These are phyloP conservation scores for Psidium friedrichsthalianum DNA, from an alignment of 345 rosid species.

Conservation along the genomic window DNA sequence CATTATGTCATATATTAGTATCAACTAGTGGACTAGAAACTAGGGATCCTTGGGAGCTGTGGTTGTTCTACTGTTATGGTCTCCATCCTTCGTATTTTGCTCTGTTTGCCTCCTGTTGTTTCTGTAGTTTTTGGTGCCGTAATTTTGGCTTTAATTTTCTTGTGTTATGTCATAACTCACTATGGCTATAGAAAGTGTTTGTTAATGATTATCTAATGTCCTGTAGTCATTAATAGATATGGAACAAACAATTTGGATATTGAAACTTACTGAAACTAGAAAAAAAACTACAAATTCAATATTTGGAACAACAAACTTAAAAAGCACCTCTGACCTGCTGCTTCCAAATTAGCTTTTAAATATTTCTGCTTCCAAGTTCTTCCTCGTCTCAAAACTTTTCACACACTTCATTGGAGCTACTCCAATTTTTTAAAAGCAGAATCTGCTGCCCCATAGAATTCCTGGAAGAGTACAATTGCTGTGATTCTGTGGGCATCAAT, in stretches of 20 bases:
- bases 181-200: not conserved
- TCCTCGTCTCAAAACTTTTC: not conserved
- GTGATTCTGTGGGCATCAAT: not conserved
- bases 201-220: not conserved
- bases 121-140: not conserved
- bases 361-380: not conserved
- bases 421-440: not conserved
- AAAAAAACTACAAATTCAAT: not conserved
- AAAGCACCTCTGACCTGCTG: not conserved
- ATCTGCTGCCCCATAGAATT: not conserved
- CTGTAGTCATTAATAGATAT: not conserved
- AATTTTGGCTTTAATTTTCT: not conserved
- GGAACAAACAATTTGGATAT: not conserved
- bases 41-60: not conserved
- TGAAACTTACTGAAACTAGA: not conserved
- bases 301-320: not conserved
- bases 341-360: not conserved
- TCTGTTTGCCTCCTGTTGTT: not conserved
- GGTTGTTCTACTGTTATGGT: not conserved
- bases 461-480: not conserved
- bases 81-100: not conserved
- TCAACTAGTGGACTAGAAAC: not conserved
- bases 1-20: not conserved
- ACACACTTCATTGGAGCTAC: not conserved
- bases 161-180: not conserved